Percentiles rank a stretch among this genome's conserved stretches.
Evolutionary conservation across 2,329 filamentous ascomycete genomes (phyloP).

Genomic region (Pseudopyricularia javanii): DNA sequence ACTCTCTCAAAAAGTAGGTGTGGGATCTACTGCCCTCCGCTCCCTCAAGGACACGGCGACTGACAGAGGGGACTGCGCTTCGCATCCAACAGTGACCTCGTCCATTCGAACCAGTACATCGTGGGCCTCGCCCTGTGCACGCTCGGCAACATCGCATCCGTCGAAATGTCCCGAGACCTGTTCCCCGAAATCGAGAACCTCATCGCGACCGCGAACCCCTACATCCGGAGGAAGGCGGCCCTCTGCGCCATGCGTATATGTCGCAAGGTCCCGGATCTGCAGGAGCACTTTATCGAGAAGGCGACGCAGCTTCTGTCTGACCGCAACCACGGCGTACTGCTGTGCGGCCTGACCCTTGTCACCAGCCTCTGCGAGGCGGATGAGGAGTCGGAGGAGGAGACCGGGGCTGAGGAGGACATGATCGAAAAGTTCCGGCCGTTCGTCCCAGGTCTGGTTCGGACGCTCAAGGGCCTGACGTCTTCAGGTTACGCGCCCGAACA

Average conservation of each 20-base stretch:
- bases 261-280: slow-evolving; percentile 90
- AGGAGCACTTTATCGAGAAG: slow-evolving; percentile 96
- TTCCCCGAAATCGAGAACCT: slow-evolving; percentile 93
- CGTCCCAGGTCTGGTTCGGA: slow-evolving; percentile 76
- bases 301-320: slow-evolving; percentile 79
- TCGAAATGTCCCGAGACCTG: slow-evolving; percentile 96
- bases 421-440: slow-evolving; percentile 84
- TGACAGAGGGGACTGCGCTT: background rate
- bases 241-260: slow-evolving; percentile 99
- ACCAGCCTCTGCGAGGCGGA: slow-evolving; percentile 91
- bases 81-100: slow-evolving; percentile 58
- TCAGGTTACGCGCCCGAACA: slow-evolving; percentile 97
- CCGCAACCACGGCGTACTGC: slow-evolving; percentile 86
- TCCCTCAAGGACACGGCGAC: background rate
- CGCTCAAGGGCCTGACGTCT: slow-evolving; percentile 81
- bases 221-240: slow-evolving; percentile 91
- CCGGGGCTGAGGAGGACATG: slow-evolving; percentile 78
- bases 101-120: slow-evolving; percentile 96
- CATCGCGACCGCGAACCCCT: slow-evolving; percentile 89
- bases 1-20: slow-evolving; percentile 85
- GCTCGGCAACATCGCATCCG: slow-evolving; percentile 90
- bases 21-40: background rate
- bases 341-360: slow-evolving; percentile 85
- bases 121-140: slow-evolving; percentile 94
- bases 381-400: slow-evolving; percentile 84